Conservation (phyloP, 768 basidiomycete genomes). For the Dentipellis sp. region DNA sequence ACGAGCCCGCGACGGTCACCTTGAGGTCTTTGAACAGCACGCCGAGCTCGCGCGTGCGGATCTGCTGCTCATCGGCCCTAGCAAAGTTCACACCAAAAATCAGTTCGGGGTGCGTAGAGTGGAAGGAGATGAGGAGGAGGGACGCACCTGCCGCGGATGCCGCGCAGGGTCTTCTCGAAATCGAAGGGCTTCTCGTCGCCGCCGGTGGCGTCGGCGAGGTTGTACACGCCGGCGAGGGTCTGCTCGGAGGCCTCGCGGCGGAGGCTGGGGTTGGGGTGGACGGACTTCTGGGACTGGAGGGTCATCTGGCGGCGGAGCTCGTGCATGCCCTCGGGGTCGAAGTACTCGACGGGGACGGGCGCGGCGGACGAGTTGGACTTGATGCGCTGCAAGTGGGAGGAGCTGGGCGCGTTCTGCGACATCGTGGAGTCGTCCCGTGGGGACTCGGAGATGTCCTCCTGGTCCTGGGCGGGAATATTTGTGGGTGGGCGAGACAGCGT, state of each 20-base stretch:
- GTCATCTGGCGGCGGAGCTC: slow-evolving; percentile 29
- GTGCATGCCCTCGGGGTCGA: slow-evolving; percentile 42
- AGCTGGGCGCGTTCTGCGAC: no score
- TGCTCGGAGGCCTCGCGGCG: background rate
- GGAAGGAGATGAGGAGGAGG: background rate
- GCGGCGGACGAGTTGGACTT: slow-evolving; percentile 14
- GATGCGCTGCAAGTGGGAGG: no score
- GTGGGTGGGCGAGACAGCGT: no score
- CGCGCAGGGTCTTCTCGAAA: slow-evolving; percentile 20
- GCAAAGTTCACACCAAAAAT: background rate
- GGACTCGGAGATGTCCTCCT: no score
- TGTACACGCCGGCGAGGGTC: background rate
- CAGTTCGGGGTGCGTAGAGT: no score
- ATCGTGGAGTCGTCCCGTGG: no score
- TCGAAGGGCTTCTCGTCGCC: slow-evolving; percentile 19
- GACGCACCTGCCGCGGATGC: slow-evolving; percentile 16
- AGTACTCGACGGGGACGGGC: slow-evolving; percentile 34
- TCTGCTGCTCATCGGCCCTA: slow-evolving; percentile 39
- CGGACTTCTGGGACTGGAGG: background rate
- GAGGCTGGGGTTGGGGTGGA: background rate
- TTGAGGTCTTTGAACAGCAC: slow-evolving; percentile 49
- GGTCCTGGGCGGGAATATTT: no score
- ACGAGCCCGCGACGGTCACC: slow-evolving; percentile 50
- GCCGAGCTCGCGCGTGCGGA: slow-evolving; percentile 46
- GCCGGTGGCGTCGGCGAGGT: background rate